Evolutionary conservation across 1,284 basidiomycete genomes (phyloP), one percentile per base, ranked within the genome.

Genomic region (Ceratobasidium papillatum): DNA sequence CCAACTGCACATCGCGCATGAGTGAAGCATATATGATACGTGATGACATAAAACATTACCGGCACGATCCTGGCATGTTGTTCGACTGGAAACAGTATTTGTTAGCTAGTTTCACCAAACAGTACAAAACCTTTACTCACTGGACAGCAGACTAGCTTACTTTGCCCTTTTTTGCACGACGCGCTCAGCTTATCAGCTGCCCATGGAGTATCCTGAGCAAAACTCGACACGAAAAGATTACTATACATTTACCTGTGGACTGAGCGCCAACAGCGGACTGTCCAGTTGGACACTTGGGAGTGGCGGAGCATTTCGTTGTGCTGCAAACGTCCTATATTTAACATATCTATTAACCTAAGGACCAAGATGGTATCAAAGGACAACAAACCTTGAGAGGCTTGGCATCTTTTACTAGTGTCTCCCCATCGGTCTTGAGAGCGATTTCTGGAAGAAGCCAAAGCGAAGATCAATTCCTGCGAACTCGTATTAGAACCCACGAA

Each of bases 161-260:
- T 36, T 22, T n/a, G n/a, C 22, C 59, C 59, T 27, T 62, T 62
- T 19, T 62, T 62, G 38, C 59, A 62, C 8, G 59, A 36, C 3
- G 59, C 59, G 14, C 32, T 62, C 17, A 62, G 34, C 36, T 45
- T 62, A 62, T 62, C 59, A 12, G 59, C 59, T 62, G 36, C 7
- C 22, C 9, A 17, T 4, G 34, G 22, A 52, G 27, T 27, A 27
- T 27, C 22, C 3, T n/a, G n/a, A n/a, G n/a, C 41, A 43, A 43
- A 43, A 43, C 41, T n/a, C n/a, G n/a, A n/a, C n/a, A n/a, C n/a
- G n/a, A n/a, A n/a, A n/a, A n/a, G n/a, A n/a, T n/a, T n/a, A n/a
- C n/a, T 52, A 52, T 5, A 19, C 27, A 30, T 19, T 9, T 25
- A 62, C 59, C 32, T 3, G 12, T 25, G 2, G 59, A 62, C 11